Evolutionary conservation across 2,329 filamentous ascomycete genomes (phyloP), one percentile per base, ranked within the genome.

Genomic region (Paecilomyces dactylethromorphus): DNA sequence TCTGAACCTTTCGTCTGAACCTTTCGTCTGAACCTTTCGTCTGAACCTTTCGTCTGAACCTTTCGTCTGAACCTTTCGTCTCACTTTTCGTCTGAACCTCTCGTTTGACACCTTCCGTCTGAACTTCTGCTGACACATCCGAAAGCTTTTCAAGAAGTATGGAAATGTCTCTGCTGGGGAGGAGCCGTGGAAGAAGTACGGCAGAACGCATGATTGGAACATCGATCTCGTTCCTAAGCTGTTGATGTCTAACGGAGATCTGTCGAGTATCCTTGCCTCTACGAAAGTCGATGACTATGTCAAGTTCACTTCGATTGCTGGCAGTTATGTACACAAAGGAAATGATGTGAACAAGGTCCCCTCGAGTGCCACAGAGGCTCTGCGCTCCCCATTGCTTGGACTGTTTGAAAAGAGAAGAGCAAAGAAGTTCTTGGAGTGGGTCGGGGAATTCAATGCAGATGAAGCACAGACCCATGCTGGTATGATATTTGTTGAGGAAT

Each of bases 221-320:
- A 95, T 99, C 78, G 95, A 99, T 75, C 85, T 99, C 62, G 92
- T 99, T 54, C 93, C 94, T 67, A 99, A 99, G 84, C 88, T 99
- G 71, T 86, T 99, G 76, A 97, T 99, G 92, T 92, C 93, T 61
- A 96, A 95, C 64, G 94, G 94, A 77, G 93, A 99, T 81, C 83
- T 99, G 74, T 97, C 93, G 75, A 97, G 97, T 80, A 97, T 99
- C 72, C 87, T 99, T 73, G 92, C 97, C 64, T 96, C 92, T 56
- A 97, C 93, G 78, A 92, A 97, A 68, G 89, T 92, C 66, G 92
- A 89, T 69, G 83, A 88, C 78, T 92, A 92, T 77, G 87, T 95
- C 71, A 90, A 95, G 76, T 95, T 96, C 82, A 92, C 90, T 81
- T 91, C 94, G 78, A 92, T 99, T 63, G 91, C 92, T 62, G 94